Evolutionary conservation across 2,329 filamentous ascomycete species (phyloP).

Genomic region (Exophiala sp.): DNA sequence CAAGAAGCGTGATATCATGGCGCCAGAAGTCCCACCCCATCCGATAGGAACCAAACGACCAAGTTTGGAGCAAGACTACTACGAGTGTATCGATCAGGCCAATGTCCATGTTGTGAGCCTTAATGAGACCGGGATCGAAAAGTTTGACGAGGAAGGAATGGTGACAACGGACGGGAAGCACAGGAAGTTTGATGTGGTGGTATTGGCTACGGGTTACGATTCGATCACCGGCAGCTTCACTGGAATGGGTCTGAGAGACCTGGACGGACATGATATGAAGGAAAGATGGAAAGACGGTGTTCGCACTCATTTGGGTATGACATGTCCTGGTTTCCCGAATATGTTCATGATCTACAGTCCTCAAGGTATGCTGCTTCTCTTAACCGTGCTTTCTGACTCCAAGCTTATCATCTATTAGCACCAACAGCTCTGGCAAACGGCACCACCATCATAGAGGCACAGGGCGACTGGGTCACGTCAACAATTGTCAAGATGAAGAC

Average conservation of each 20-base stretch:
- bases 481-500: slow-evolving; percentile 48
- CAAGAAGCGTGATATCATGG: slow-evolving; percentile 49
- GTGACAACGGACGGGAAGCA: slow-evolving; percentile 49
- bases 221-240: slow-evolving; percentile 40
- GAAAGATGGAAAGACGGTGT: slow-evolving; percentile 37
- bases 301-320: slow-evolving; percentile 40
- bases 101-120: slow-evolving; percentile 48
- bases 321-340: slow-evolving; percentile 42
- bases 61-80: slow-evolving; percentile 49
- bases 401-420: slow-evolving; percentile 23
- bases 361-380: slow-evolving; percentile 32
- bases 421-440: slow-evolving; percentile 56
- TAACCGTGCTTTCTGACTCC: too few relatives aligned
- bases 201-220: slow-evolving; percentile 42
- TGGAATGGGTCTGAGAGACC: slow-evolving; percentile 37
- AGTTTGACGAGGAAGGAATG: slow-evolving; percentile 47
- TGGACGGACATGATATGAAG: slow-evolving; percentile 34
- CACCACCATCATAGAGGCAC: slow-evolving; percentile 52
- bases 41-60: slow-evolving; percentile 54
- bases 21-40: slow-evolving; percentile 51
- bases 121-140: slow-evolving; percentile 37
- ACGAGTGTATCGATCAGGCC: slow-evolving; percentile 45
- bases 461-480: slow-evolving; percentile 52
- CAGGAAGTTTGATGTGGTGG: slow-evolving; percentile 51
- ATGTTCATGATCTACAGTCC: slow-evolving; percentile 53